Conservation (phyloP, 306 rosid genomes). For the Pterocarpus santalinus region DNA sequence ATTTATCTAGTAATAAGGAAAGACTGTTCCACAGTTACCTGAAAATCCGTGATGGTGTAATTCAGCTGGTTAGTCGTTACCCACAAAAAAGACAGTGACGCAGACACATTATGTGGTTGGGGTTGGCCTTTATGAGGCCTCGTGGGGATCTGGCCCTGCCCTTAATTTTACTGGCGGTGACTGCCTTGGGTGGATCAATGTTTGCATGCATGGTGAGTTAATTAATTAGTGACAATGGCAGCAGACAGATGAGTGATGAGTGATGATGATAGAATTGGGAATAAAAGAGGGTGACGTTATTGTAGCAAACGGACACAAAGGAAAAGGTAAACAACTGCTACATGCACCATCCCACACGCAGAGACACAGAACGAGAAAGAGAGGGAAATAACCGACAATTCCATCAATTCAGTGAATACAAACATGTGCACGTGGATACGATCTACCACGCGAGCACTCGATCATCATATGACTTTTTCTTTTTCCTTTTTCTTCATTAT, state of each 20-base stretch:
- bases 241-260: no score
- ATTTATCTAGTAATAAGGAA: not conserved
- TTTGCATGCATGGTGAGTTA: not conserved
- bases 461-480: constrained; percentile 55
- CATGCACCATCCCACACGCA: not conserved
- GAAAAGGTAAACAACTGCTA: not conserved
- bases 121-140: constrained; percentile 21
- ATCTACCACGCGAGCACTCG: constrained; percentile 97
- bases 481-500: not conserved
- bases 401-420: constrained; percentile 66
- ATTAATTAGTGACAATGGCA: no score
- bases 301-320: constrained; percentile 21
- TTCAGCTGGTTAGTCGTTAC: not conserved
- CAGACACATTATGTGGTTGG: constrained; percentile 33
- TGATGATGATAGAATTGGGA: not conserved
- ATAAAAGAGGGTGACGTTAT: constrained; percentile 33
- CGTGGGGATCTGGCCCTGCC: not conserved
- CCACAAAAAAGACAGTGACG: not conserved
- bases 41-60: not conserved
- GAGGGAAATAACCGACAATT: constrained; percentile 50
- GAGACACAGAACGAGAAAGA: not conserved
- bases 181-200: constrained; percentile 10
- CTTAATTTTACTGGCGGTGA: not conserved
- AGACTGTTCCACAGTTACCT: not conserved
- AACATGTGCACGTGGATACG: constrained; percentile 87